A percentile compares a stretch with the other conserved stretches of the same genome.
Conservation (phyloP, 106 monocot genomes). For the Phalaenopsis aphrodite region DNA sequence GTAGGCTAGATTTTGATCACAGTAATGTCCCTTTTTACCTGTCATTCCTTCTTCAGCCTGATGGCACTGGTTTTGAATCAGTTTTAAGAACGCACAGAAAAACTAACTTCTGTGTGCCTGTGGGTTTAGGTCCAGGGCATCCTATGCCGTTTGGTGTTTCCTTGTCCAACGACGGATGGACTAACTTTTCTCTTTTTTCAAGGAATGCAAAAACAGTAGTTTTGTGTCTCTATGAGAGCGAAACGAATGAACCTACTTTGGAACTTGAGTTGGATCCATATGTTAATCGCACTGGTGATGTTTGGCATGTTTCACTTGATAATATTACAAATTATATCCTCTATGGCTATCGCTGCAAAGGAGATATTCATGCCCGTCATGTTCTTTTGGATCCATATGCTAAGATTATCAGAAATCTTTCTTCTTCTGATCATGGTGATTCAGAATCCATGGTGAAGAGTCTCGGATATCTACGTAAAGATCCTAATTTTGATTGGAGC, state of each 20-base stretch:
- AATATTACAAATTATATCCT: constrained; percentile 24
- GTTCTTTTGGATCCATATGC: constrained; percentile 88
- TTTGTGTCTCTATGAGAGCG: constrained; percentile 50
- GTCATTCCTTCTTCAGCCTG: constrained; percentile 41
- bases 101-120: constrained; percentile 68
- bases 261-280: constrained; percentile 79
- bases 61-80: constrained; percentile 12
- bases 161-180: constrained; percentile 32
- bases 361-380: constrained; percentile 21
- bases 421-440: constrained; percentile 24
- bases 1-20: constrained; percentile 40
- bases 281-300: constrained; percentile 67
- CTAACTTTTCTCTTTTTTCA: constrained; percentile 71
- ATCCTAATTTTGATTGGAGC: constrained; percentile 61
- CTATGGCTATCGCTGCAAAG: constrained; percentile 72
- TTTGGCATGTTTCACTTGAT: constrained; percentile 65
- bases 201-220: constrained; percentile 66
- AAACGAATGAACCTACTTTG: constrained; percentile 27
- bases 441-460: constrained; percentile 31
- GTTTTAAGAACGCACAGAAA: constrained; percentile 49
- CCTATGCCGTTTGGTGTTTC: constrained; percentile 69
- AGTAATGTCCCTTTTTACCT: constrained; percentile 48
- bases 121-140: constrained; percentile 49
- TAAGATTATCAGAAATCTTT: constrained; percentile 32
- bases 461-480: constrained; percentile 33